Percentiles rank a stretch among this genome's conserved stretches.
phyloP scores from a whole-genome alignment of 2,329 filamentous ascomycete species.

The Paecilomyces sp. region DNA sequence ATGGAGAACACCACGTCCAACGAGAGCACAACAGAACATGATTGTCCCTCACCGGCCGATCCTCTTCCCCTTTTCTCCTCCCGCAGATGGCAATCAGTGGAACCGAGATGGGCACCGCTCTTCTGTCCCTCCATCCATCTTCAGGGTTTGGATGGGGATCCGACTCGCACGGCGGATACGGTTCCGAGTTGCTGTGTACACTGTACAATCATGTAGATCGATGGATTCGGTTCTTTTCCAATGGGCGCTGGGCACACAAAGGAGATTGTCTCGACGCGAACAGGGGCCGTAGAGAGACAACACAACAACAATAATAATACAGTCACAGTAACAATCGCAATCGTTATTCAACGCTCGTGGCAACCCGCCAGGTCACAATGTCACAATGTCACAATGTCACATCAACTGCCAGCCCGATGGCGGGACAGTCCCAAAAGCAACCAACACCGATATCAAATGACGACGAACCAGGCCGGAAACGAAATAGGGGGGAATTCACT shows the following conservation, averaged over 20 bases:
- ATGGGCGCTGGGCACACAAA: too few relatives aligned
- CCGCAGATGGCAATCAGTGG: not conserved
- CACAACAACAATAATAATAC: too few relatives aligned
- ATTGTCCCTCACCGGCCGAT: not conserved
- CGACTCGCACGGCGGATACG: not conserved
- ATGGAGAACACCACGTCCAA: not conserved
- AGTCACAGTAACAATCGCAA: too few relatives aligned
- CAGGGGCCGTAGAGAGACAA: too few relatives aligned
- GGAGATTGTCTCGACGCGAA: too few relatives aligned
- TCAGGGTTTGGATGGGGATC: not conserved
- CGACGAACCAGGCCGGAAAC: not conserved
- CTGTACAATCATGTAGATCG: not conserved
- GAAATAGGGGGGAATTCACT: not conserved
- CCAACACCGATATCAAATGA: not conserved
- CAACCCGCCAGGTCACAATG: too few relatives aligned
- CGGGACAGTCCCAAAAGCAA: too few relatives aligned
- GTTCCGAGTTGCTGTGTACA: not conserved
- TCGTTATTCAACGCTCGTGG: too few relatives aligned
- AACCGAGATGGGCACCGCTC: not conserved
- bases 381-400: too few relatives aligned
- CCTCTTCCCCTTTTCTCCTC: not conserved
- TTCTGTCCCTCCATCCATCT: not conserved
- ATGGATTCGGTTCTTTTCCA: not conserved
- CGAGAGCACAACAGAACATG: not conserved
- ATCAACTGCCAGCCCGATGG: too few relatives aligned